Base-by-base conservation (phyloP, 1,284 basidiomycete genomes). In the Meripilus lineatus region DNA sequence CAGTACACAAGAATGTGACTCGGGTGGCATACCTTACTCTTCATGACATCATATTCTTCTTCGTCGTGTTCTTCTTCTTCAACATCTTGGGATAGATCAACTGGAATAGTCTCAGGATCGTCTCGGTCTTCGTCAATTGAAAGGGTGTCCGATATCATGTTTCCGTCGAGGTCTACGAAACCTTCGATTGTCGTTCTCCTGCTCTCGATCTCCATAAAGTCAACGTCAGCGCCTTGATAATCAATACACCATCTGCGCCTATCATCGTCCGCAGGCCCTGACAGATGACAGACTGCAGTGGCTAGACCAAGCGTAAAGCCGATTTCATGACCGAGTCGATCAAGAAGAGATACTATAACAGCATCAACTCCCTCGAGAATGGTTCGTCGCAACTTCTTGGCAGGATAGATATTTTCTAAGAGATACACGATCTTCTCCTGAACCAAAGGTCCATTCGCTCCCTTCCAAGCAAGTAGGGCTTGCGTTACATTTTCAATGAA, bases 11-110 rank as follows among this genome's bases (percentile, higher is more conserved):
- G 38, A 32, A 40, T n/a, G 6, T 28, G 4, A 14, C 50, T 58
- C 20, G 36, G 62, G 59, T 39, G 14, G 59, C 69, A 38, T 46
- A 73, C 71, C 53, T 72, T 71, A 17, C 67, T 70, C 49, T 59
- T 60, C 43, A 70, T 71, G 7, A 66, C 68, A 44, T 69, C 67
- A 39, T 68, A 70, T 2, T 70, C 64, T 38, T 60, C 49, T 1
- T 69, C 57, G 47, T 75, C 69, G 13, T 67, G 65, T 3, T 43
- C 41, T 5, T 42, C 56, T 14, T 47, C 58, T 14, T 67, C 61
- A 42, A 71, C 63, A 0, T 55, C 14, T 7, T 53, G 44, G 5
- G 44, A 43, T 2, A 56, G 53, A 32, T 67, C 52, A 5, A 54
- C 53, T 0, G 66, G 68, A 17, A 70, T 61, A 8, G 68, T 54